phyloP scores from a whole-genome alignment of 164 flowering plant genomes.

The Tinospora cordifolia region DNA sequence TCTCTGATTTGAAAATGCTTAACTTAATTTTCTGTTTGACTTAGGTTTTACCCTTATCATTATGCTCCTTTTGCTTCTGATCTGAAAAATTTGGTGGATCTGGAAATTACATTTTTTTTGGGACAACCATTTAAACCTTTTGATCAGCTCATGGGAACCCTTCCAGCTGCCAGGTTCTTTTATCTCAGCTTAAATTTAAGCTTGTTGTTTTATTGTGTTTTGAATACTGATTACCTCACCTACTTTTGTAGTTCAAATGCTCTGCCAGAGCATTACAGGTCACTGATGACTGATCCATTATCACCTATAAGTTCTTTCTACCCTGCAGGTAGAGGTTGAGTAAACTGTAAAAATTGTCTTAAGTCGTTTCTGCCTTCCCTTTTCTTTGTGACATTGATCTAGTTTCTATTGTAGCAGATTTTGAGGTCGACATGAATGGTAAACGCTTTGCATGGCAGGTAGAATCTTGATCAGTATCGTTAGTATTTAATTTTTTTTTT shows the following conservation, averaged over 20 bases:
- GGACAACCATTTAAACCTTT: conserved; percentile 97
- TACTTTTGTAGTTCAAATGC: conserved; percentile 60
- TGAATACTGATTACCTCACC: neutral
- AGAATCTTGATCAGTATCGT: conserved; percentile 1
- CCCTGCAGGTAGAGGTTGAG: conserved; percentile 54
- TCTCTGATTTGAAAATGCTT: neutral
- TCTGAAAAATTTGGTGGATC: conserved; percentile 67
- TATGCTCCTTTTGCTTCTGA: conserved; percentile 99
- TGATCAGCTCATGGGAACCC: conserved; percentile 95
- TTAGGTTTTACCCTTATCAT: conserved; percentile 96
- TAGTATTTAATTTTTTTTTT: neutral
- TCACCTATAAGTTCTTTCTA: conserved; percentile 77
- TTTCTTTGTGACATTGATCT: conserved; percentile 6
- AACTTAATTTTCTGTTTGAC: conserved; percentile 13
- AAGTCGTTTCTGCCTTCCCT: neutral
- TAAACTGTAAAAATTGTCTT: conserved; percentile 13
- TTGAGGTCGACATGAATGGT: conserved; percentile 97
- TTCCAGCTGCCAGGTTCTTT: conserved; percentile 87
- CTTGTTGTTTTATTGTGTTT: neutral
- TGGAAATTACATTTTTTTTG: conserved; percentile 83
- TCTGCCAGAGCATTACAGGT: conserved; percentile 67
- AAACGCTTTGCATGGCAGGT: conserved; percentile 99
- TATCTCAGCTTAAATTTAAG: neutral
- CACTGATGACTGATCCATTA: conserved; percentile 73
- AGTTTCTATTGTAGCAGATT: conserved; percentile 43